phyloP scores from a whole-genome alignment of 2,329 filamentous ascomycete species.

The Thyridium curvatum region DNA sequence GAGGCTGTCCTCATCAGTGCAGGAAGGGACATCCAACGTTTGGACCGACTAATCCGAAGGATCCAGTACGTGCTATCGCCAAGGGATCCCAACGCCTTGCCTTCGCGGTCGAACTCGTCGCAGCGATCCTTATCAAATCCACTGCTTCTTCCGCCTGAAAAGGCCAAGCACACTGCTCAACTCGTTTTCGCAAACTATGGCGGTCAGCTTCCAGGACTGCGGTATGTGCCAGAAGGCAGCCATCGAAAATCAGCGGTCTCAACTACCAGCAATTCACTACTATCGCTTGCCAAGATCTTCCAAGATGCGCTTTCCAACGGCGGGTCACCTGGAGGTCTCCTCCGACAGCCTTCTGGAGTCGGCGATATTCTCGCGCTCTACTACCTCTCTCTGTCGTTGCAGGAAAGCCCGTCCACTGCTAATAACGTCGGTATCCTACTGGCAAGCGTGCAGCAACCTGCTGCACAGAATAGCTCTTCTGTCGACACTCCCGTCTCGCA shows the following conservation, averaged over 20 bases:
- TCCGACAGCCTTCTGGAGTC: constrained; percentile 66
- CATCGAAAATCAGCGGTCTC: constrained; percentile 76
- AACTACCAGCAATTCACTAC: constrained; percentile 89
- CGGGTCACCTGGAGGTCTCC: constrained; percentile 44
- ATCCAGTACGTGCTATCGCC: constrained; percentile 66
- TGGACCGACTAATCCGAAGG: constrained; percentile 61
- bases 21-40: constrained; percentile 62
- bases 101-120: background rate
- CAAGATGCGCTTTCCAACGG: constrained; percentile 89
- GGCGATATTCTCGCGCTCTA: constrained; percentile 92
- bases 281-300: constrained; percentile 95
- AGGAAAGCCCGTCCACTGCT: constrained; percentile 93
- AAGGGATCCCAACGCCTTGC: constrained; percentile 19
- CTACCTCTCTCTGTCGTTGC: constrained; percentile 88
- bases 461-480: constrained; percentile 22
- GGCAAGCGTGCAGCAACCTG: constrained; percentile 79
- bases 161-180: constrained; percentile 74
- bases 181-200: constrained; percentile 74
- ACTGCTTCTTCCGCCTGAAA: constrained; percentile 75
- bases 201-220: constrained; percentile 70
- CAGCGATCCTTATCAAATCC: constrained; percentile 42
- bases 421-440: constrained; percentile 97
- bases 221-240: constrained; percentile 62
- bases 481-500: constrained; percentile 18
- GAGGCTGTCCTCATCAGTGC: constrained; percentile 87